These are phyloP conservation scores for Populus davidiana DNA, from an alignment of 345 rosid genomes.

Conservation along the genomic window DNA sequence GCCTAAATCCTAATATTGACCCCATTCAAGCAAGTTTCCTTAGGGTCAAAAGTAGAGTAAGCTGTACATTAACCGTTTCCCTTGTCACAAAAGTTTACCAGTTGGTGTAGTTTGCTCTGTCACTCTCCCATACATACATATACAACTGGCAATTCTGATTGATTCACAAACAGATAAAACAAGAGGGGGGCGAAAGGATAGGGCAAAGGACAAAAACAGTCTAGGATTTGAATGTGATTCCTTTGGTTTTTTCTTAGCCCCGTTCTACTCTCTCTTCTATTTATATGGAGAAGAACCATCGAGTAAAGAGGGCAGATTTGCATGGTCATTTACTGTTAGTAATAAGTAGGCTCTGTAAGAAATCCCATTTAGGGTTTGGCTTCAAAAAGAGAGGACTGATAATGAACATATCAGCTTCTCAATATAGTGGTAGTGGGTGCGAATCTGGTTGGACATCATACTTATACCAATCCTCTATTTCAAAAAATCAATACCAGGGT, in stretches of 20 bases:
- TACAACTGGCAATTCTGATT: slow-evolving; percentile 64
- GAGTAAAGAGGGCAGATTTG: slow-evolving; percentile 3
- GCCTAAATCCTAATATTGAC: background rate
- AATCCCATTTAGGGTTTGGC: slow-evolving; percentile 15
- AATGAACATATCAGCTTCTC: slow-evolving; percentile 58
- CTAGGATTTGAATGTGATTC: slow-evolving; percentile 47
- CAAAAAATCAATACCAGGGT: slow-evolving; percentile 24
- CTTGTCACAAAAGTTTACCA: slow-evolving; percentile 16
- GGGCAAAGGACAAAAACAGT: slow-evolving; percentile 44
- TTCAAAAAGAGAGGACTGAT: background rate
- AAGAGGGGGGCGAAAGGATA: slow-evolving; percentile 26
- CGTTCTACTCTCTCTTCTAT: slow-evolving; percentile 14
- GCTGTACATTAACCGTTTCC: slow-evolving; percentile 20
- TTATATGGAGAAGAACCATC: slow-evolving; percentile 20
- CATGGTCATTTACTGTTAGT: background rate
- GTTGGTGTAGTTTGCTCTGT: slow-evolving; percentile 12
- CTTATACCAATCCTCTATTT: slow-evolving; percentile 56
- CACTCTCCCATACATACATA: slow-evolving; percentile 10
- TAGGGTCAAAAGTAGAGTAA: background rate
- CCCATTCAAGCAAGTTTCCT: background rate
- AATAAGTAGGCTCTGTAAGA: slow-evolving; percentile 1
- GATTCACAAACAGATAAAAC: slow-evolving; percentile 35
- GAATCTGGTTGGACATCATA: slow-evolving; percentile 88
- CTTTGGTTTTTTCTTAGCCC: slow-evolving; percentile 31
- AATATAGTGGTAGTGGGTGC: slow-evolving; percentile 51